Percentiles rank a stretch among this genome's conserved stretches.
These are phyloP conservation scores for Neurospora sp. DNA, from an alignment of 495 filamentous ascomycete species.

Conservation along the genomic window DNA sequence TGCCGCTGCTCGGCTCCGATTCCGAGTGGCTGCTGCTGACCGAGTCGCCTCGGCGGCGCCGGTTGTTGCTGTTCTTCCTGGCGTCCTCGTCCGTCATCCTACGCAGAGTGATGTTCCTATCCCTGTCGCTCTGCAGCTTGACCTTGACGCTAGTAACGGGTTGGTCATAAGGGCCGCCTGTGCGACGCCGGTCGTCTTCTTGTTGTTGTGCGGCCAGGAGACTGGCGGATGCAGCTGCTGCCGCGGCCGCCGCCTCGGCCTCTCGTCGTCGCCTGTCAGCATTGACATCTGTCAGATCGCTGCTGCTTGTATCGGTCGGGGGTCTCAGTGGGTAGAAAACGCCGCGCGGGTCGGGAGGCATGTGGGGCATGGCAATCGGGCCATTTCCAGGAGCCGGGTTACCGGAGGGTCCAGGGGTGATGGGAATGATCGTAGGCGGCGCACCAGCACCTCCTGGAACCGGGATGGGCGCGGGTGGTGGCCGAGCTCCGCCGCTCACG, in stretches of 20 bases:
- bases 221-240: conserved; percentile 37
- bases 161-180: conserved; percentile 39
- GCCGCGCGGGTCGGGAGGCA: conserved; percentile 45
- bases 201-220: conserved; percentile 22
- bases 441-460: neutral
- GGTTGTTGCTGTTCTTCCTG: conserved; percentile 9
- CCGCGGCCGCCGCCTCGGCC: conserved; percentile 38
- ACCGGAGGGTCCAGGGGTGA: conserved; percentile 5
- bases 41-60: conserved; percentile 32
- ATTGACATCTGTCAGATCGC: conserved; percentile 26
- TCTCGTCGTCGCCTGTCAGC: conserved; percentile 30
- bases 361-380: conserved; percentile 35
- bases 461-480: neutral
- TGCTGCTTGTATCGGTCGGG: conserved; percentile 37
- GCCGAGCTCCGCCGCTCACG: conserved; percentile 5
- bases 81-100: conserved; percentile 75
- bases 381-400: conserved; percentile 5
- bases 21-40: conserved; percentile 39
- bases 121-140: conserved; percentile 63
- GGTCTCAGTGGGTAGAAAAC: conserved; percentile 48
- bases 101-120: conserved; percentile 70
- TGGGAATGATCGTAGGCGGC: conserved; percentile 28
- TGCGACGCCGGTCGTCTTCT: conserved; percentile 26
- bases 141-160: conserved; percentile 59
- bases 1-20: conserved; percentile 28